phyloP scores from a whole-genome alignment of 495 filamentous ascomycete species.

The Chaetomium cochliodes region DNA sequence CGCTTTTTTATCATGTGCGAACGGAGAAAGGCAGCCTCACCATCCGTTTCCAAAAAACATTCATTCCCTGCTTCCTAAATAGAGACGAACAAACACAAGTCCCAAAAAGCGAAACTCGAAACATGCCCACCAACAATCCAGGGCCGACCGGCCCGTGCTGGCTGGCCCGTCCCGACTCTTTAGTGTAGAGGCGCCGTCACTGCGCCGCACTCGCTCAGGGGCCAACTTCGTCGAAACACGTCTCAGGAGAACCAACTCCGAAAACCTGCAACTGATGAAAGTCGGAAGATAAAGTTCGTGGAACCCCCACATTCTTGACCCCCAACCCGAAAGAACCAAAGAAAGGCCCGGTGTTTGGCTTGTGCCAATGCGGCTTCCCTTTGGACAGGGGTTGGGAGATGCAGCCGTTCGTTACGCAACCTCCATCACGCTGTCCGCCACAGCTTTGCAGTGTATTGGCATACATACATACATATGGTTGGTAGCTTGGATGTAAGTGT shows the following conservation, averaged over 20 bases:
- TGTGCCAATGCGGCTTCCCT: conserved; percentile 21
- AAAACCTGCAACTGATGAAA: not conserved
- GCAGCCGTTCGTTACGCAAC: not conserved
- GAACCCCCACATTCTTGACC: conserved; percentile 12
- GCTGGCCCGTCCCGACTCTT: not conserved
- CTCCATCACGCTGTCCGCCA: not conserved
- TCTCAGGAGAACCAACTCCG: not conserved
- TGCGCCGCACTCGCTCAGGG: conserved; percentile 2
- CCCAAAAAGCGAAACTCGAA: not conserved
- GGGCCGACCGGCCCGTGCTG: not conserved
- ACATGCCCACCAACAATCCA: not conserved
- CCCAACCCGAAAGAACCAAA: not conserved
- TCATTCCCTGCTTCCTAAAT: not conserved
- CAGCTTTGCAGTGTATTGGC: not conserved
- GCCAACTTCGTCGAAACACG: not conserved
- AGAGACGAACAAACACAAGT: not conserved
- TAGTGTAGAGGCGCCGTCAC: not conserved
- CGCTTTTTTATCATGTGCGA: not conserved
- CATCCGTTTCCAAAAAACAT: conserved; percentile 1
- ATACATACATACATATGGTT: not conserved
- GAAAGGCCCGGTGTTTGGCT: not conserved
- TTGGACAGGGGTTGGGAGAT: conserved; percentile 9
- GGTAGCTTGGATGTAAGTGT: too few species aligned
- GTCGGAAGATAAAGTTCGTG: not conserved
- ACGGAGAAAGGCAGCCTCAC: not conserved